These are phyloP conservation scores for Elaphomyces granulatus DNA, from an alignment of 495 filamentous ascomycete species.

Conservation along the genomic window DNA sequence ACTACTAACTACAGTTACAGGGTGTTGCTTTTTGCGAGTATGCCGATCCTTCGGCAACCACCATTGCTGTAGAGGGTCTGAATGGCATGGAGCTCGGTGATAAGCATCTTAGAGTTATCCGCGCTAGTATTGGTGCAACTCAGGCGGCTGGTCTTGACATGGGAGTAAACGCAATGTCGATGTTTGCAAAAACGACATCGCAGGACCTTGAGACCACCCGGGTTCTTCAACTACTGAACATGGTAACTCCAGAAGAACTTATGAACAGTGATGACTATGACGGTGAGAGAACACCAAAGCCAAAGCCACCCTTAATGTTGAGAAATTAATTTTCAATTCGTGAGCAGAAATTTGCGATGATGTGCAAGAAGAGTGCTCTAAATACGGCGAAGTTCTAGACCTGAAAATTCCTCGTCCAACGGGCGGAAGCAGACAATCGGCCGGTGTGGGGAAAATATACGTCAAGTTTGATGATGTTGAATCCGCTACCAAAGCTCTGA, in stretches of 20 bases:
- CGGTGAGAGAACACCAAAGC: conserved; percentile 49
- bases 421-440: conserved; percentile 62
- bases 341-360: conserved; percentile 81
- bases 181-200: conserved; percentile 89
- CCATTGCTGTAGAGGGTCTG: conserved; percentile 78
- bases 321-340: no score
- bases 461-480: conserved; percentile 78
- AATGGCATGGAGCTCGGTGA: conserved; percentile 89
- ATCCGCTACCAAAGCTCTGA: conserved; percentile 67
- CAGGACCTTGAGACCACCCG: conserved; percentile 58
- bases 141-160: conserved; percentile 84
- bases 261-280: conserved; percentile 91
- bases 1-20: conserved; percentile 31
- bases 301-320: no score
- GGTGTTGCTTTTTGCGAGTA: conserved; percentile 98
- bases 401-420: conserved; percentile 84
- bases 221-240: conserved; percentile 87
- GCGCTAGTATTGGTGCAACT: conserved; percentile 82
- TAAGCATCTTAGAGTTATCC: conserved; percentile 65
- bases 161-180: conserved; percentile 96
- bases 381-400: conserved; percentile 70
- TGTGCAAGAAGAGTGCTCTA: conserved; percentile 77
- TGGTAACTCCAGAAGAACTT: conserved; percentile 93
- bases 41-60: conserved; percentile 56
- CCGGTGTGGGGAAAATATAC: conserved; percentile 94